These are phyloP conservation scores for Acacia melanoxylon DNA, from an alignment of 306 rosid genomes.

Conservation along the genomic window DNA sequence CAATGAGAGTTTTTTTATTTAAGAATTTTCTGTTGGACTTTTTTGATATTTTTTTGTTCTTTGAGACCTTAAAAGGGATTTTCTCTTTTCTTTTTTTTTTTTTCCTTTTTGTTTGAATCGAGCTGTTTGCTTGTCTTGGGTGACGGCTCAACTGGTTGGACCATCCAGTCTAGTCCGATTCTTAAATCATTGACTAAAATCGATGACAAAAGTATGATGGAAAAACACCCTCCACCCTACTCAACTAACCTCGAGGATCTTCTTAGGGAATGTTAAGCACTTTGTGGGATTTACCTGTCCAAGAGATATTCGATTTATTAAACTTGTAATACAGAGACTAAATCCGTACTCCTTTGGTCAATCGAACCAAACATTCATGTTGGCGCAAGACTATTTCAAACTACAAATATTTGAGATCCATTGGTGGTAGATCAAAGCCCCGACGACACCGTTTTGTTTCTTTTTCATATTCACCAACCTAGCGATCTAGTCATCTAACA, in stretches of 20 bases:
- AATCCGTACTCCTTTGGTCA: not conserved
- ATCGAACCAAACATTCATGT: not conserved
- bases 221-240: too few species aligned
- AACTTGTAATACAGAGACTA: not conserved
- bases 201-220: too few species aligned
- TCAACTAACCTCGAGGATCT: too few species aligned
- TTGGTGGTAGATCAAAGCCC: not conserved
- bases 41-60: too few species aligned
- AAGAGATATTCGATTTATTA: not conserved
- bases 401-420: not conserved
- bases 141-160: too few species aligned
- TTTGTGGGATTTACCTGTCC: not conserved
- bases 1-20: too few species aligned
- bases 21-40: too few species aligned
- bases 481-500: not conserved
- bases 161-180: too few species aligned
- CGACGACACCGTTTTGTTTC: not conserved
- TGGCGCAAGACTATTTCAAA: not conserved
- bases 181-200: too few species aligned
- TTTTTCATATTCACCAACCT: not conserved
- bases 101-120: too few species aligned
- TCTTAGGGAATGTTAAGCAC: not conserved
- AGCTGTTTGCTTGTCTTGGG: accelerated
- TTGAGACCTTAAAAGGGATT: too few species aligned
- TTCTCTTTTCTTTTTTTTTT: too few species aligned